Percentiles rank a stretch among this genome's conserved stretches.
phyloP scores from a whole-genome alignment of 2,329 filamentous ascomycete genomes.

The Exophiala sideris region DNA sequence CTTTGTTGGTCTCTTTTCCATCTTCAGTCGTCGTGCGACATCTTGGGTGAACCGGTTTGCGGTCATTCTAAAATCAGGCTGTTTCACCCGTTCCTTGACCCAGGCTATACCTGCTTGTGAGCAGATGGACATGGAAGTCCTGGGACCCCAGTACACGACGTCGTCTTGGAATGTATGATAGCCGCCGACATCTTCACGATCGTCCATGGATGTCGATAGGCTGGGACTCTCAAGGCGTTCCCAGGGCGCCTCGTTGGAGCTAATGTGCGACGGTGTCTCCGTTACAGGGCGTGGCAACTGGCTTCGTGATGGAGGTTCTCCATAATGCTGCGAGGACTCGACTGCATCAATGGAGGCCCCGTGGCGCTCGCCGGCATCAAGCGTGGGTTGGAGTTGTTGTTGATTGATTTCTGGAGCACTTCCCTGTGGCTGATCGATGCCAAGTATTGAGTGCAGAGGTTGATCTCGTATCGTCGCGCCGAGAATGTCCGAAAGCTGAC shows the following conservation, averaged over 20 bases:
- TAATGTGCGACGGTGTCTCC: not conserved
- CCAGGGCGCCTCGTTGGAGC: not conserved
- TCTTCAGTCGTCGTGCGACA: not conserved
- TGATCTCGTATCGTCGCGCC: not conserved
- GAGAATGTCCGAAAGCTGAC: not conserved
- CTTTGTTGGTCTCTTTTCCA: not conserved
- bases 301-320: not conserved
- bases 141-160: slow-evolving; percentile 1
- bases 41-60: not conserved
- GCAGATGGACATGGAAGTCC: slow-evolving; percentile 4
- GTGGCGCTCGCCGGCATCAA: not conserved
- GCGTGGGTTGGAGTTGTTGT: not conserved
- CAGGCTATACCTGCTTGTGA: slow-evolving; percentile 4
- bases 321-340: not conserved
- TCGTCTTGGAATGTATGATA: not conserved
- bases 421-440: not conserved
- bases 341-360: not conserved
- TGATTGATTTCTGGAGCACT: not conserved
- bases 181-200: not conserved
- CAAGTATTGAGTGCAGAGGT: not conserved
- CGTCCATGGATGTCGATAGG: not conserved
- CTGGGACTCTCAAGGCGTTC: not conserved
- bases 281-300: not conserved
- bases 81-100: not conserved
- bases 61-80: not conserved